These are phyloP conservation scores for Rubus idaeus DNA, from an alignment of 306 rosid genomes.

Conservation along the genomic window DNA sequence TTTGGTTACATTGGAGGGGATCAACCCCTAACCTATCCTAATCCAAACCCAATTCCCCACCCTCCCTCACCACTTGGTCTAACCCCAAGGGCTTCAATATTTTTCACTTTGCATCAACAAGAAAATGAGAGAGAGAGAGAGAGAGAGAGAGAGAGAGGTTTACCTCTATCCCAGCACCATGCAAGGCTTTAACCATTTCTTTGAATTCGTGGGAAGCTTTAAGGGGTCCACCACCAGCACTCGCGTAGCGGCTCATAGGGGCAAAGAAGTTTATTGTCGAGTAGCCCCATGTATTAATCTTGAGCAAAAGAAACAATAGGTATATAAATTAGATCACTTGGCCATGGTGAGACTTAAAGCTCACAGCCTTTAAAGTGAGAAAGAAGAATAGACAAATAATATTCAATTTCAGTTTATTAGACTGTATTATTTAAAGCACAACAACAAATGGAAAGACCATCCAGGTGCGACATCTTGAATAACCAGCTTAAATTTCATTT, in stretches of 20 bases:
- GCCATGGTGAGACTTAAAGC: slow-evolving; percentile 17
- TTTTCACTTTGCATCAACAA: too few relatives aligned
- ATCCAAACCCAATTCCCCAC: too few relatives aligned
- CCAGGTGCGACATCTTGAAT: background rate
- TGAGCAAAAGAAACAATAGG: slow-evolving; percentile 23
- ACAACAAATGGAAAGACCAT: background rate
- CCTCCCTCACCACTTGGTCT: too few relatives aligned
- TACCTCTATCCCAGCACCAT: slow-evolving; percentile 96
- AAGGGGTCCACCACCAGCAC: slow-evolving; percentile 92
- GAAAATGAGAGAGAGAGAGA: background rate
- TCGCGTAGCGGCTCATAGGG: slow-evolving; percentile 97
- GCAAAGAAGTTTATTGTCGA: slow-evolving; percentile 95
- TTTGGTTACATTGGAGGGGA: too few relatives aligned
- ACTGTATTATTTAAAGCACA: background rate
- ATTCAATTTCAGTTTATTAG: background rate
- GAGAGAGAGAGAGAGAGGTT: slow-evolving; percentile 16
- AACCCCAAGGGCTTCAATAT: too few relatives aligned
- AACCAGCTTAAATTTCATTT: background rate
- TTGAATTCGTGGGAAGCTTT: slow-evolving; percentile 86
- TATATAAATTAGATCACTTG: slow-evolving; percentile 3
- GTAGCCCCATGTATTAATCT: slow-evolving; percentile 99
- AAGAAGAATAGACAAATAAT: background rate
- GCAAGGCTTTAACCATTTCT: slow-evolving; percentile 93
- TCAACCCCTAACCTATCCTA: too few relatives aligned
- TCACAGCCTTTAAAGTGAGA: background rate